Conservation (phyloP, 129 eudicot genomes). For the Helichrysum umbraculigerum region DNA sequence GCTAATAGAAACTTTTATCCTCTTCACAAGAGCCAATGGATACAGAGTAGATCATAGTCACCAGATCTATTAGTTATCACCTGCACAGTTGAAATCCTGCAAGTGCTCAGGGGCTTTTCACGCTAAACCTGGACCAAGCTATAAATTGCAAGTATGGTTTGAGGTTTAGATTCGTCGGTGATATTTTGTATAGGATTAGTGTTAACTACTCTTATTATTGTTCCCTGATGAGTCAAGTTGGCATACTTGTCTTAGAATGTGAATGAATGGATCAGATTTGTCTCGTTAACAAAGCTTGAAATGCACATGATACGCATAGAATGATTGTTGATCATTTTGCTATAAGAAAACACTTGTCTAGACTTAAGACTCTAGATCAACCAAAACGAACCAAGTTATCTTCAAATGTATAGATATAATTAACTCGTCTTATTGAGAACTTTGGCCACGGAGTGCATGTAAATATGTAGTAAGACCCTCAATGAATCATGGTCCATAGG, state of each 20-base stretch:
- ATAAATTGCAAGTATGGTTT: not conserved
- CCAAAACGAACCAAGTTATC: not conserved
- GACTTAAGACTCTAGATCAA: not conserved
- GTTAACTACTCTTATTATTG: not conserved
- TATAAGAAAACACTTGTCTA: not conserved
- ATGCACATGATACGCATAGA: not conserved
- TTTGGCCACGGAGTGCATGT: not conserved
- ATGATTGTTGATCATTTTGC: not conserved
- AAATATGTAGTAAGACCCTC: not conserved
- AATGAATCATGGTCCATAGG: not conserved
- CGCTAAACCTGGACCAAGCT: not conserved
- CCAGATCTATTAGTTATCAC: not conserved
- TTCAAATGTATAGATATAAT: not conserved
- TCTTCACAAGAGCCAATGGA: not conserved
- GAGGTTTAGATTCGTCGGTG: not conserved
- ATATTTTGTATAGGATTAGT: not conserved
- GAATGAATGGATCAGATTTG: not conserved
- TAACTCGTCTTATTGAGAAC: not conserved
- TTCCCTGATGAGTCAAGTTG: not conserved
- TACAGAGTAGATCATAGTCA: not conserved
- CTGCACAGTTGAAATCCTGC: not conserved
- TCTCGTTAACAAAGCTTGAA: not conserved
- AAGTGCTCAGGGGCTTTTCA: not conserved
- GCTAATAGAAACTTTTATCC: slow-evolving; percentile 63
- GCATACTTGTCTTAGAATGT: not conserved